Evolutionary conservation across 768 basidiomycete genomes (phyloP).

Genomic region (Hygrocybe coccinea): DNA sequence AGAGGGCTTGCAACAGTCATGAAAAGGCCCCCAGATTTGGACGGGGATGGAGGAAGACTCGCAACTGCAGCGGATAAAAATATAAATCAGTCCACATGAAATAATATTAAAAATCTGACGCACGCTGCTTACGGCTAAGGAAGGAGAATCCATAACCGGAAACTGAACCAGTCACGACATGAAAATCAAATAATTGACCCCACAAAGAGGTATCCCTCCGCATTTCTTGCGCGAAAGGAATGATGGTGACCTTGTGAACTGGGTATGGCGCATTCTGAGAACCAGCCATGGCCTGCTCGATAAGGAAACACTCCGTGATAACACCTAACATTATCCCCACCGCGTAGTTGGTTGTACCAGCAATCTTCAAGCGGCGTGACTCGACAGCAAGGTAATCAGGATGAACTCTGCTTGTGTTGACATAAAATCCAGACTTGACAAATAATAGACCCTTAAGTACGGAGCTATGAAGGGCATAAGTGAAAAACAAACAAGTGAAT

Average conservation of each 20-base stretch:
- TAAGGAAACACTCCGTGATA: slow-evolving; percentile 5
- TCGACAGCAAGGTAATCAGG: slow-evolving; percentile 1
- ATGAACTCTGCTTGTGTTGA: slow-evolving; percentile 6
- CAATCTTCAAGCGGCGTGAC: not conserved
- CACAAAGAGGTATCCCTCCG: slow-evolving; percentile 7
- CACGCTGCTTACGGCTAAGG: not conserved
- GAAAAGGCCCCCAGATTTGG: not conserved
- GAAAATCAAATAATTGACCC: slow-evolving; percentile 6
- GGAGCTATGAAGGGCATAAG: not conserved
- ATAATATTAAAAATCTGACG: not conserved
- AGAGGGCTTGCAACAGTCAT: not conserved
- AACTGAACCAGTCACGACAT: not conserved
- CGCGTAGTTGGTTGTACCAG: not conserved
- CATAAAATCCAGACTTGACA: not conserved
- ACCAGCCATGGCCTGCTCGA: not conserved
- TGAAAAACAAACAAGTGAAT: not conserved
- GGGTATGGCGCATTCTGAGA: not conserved
- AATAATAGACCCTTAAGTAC: slow-evolving; percentile 2
- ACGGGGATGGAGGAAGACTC: not conserved
- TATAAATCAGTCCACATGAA: not conserved
- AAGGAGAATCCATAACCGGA: slow-evolving; percentile 3
- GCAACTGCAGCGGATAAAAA: not conserved
- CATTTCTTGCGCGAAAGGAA: slow-evolving; percentile 6
- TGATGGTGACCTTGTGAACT: slow-evolving; percentile 5
- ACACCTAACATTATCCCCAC: slow-evolving; percentile 8